Evolutionary conservation across 2,329 filamentous ascomycete genomes (phyloP).

Genomic region (Gyromitra esculenta): DNA sequence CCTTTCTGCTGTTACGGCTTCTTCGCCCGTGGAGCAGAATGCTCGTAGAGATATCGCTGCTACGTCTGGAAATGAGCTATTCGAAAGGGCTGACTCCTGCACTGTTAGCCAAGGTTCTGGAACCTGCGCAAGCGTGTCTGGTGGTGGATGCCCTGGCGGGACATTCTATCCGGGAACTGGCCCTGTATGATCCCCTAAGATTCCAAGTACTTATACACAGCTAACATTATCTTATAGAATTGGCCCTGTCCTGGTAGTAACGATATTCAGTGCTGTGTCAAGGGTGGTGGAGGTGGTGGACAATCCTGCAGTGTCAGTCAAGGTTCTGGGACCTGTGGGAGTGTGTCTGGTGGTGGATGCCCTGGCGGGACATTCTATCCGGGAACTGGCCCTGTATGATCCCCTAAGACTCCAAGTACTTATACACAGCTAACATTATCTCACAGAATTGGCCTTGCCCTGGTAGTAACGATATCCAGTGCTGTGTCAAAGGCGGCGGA

Average conservation of each 20-base stretch:
- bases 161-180: slow-evolving; percentile 5
- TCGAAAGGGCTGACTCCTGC: not conserved
- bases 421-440: not conserved
- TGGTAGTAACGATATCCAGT: slow-evolving; percentile 17
- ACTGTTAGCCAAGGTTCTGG: slow-evolving; percentile 9
- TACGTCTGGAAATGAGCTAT: not conserved
- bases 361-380: slow-evolving; percentile 22
- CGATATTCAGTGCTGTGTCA: slow-evolving; percentile 32
- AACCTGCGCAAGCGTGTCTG: not conserved
- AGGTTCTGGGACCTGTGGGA: slow-evolving; percentile 62
- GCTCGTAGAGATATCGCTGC: not conserved
- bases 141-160: slow-evolving; percentile 10
- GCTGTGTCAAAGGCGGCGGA: slow-evolving; percentile 13
- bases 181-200: not conserved
- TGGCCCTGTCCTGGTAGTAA: slow-evolving; percentile 27
- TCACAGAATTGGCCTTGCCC: slow-evolving; percentile 34
- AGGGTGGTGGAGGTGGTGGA: not conserved
- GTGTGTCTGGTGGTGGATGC: not conserved
- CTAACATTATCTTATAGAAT: not conserved
- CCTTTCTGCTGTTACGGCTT: not conserved
- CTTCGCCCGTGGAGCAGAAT: slow-evolving; percentile 14
- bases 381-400: not conserved
- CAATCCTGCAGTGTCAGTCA: slow-evolving; percentile 60
- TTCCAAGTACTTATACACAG: not conserved
- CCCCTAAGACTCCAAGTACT: not conserved